These are phyloP conservation scores for Juglanconis oblonga DNA, from an alignment of 2,329 filamentous ascomycete genomes.

Conservation along the genomic window DNA sequence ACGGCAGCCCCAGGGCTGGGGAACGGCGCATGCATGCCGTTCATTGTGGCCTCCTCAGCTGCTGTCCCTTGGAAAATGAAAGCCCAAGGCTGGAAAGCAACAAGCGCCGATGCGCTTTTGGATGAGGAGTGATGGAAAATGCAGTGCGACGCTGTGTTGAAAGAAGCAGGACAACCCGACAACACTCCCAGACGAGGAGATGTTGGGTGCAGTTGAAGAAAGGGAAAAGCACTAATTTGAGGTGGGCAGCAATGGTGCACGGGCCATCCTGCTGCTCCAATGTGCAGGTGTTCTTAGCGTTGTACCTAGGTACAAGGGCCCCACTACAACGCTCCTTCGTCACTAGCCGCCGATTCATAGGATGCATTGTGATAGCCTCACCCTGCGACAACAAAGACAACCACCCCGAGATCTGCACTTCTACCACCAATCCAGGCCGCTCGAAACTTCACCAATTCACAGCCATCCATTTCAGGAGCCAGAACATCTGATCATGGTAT, in stretches of 20 bases:
- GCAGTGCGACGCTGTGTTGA: not conserved
- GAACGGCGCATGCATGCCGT: slow-evolving; percentile 46
- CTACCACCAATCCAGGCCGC: not conserved
- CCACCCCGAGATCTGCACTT: not conserved
- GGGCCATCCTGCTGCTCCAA: not conserved
- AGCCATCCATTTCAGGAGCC: not conserved
- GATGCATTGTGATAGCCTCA: not conserved
- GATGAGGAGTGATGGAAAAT: not conserved
- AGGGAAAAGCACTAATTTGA: not conserved
- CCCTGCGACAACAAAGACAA: not conserved
- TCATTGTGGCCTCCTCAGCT: slow-evolving; percentile 45
- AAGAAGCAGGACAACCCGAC: not conserved
- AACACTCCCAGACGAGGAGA: not conserved
- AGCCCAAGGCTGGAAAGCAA: not conserved
- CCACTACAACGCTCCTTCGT: not conserved
- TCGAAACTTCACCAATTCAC: not conserved
- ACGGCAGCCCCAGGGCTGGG: slow-evolving; percentile 32
- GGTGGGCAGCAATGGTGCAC: not conserved
- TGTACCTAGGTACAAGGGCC: not conserved
- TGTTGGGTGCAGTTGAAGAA: not conserved
- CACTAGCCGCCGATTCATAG: not conserved
- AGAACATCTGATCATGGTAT: slow-evolving; percentile 8
- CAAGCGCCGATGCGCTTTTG: not conserved
- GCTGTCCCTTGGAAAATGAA: not conserved
- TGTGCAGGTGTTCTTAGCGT: not conserved